Evolutionary conservation across 352 stramenopile genomes (phyloP).

Genomic region (Globisporangium spiculum): DNA sequence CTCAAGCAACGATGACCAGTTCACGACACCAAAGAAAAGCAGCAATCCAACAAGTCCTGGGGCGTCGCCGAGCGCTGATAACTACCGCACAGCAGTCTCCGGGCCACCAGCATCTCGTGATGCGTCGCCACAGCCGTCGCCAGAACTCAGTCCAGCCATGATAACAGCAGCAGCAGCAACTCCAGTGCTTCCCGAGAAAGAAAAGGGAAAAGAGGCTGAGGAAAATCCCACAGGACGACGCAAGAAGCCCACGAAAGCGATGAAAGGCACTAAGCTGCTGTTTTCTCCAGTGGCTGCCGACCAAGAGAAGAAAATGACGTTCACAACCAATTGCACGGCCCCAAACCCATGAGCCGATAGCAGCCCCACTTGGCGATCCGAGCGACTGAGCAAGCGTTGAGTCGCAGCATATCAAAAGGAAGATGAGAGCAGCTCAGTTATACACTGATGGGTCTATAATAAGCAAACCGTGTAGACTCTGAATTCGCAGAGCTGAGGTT

Average conservation of each 20-base stretch:
- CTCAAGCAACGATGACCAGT: neutral
- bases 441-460: conserved; percentile 7
- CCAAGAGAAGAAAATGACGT: conserved; percentile 18
- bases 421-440: neutral
- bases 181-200: neutral
- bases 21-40: conserved; percentile 8
- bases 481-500: conserved; percentile 10
- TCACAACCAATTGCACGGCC: neutral
- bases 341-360: neutral
- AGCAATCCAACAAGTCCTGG: neutral
- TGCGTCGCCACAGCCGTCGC: neutral
- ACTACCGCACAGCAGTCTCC: conserved; percentile 3
- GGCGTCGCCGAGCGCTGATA: neutral
- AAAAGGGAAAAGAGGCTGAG: neutral
- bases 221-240: conserved; percentile 3
- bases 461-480: conserved; percentile 1
- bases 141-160: conserved; percentile 1
- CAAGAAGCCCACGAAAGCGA: conserved; percentile 24
- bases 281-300: conserved; percentile 41
- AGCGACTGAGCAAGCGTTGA: neutral
- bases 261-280: conserved; percentile 35
- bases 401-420: neutral
- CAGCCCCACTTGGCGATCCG: neutral
- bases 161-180: neutral
- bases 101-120: neutral